Evolutionary conservation across 306 rosid species (phyloP).

Genomic region (Malus asiatica): DNA sequence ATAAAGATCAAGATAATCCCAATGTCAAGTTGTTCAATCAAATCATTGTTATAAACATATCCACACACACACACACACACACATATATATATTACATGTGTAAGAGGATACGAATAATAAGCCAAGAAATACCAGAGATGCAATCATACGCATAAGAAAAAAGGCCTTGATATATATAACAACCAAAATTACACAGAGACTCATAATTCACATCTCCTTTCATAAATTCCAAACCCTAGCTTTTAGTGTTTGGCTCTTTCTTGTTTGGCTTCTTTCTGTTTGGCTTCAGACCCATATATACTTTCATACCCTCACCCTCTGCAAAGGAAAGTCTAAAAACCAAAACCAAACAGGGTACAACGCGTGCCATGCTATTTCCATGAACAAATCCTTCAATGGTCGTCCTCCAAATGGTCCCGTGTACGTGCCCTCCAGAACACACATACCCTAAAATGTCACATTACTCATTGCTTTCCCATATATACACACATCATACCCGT

Average conservation of each 20-base stretch:
- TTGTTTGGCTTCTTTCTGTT: background rate
- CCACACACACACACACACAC: no score
- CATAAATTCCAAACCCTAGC: slow-evolving; percentile 20
- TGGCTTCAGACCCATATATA: slow-evolving; percentile 4
- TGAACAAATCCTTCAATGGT: background rate
- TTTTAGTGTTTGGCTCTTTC: slow-evolving; percentile 16
- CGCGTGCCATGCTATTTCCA: slow-evolving; percentile 9
- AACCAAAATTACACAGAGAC: background rate
- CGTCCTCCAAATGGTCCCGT: background rate
- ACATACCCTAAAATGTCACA: background rate
- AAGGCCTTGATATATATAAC: background rate
- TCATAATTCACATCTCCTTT: background rate
- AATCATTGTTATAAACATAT: background rate
- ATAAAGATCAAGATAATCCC: background rate
- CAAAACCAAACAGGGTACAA: background rate
- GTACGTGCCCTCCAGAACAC: background rate
- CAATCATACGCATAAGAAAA: background rate
- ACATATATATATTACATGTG: background rate
- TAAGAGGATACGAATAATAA: background rate
- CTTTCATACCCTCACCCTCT: background rate
- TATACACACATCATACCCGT: background rate
- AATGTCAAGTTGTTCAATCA: background rate
- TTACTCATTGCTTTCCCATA: background rate
- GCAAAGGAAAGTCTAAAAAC: background rate
- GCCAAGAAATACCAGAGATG: background rate